phyloP scores from a whole-genome alignment of 2,329 filamentous ascomycete genomes.

The Aschersonia sp. region DNA sequence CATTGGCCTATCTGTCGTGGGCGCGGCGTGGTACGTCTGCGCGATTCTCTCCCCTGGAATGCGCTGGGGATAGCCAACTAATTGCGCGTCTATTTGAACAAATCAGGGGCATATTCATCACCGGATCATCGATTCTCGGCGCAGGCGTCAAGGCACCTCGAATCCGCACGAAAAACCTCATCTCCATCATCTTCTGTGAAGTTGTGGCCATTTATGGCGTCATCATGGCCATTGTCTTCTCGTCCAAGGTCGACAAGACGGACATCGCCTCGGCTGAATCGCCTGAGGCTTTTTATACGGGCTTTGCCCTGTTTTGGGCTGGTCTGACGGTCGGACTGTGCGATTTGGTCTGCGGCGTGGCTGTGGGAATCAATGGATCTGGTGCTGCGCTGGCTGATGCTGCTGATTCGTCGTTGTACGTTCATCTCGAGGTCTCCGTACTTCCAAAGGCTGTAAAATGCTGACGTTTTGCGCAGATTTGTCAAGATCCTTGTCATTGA shows the following conservation, averaged over 20 bases:
- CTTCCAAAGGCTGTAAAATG: not conserved
- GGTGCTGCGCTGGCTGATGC: constrained; percentile 94
- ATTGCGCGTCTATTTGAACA: not conserved
- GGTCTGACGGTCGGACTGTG: constrained; percentile 89
- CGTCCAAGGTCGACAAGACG: constrained; percentile 64
- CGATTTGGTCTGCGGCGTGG: constrained; percentile 90
- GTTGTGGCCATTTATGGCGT: constrained; percentile 99
- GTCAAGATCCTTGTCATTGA: constrained; percentile 98
- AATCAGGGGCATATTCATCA: constrained; percentile 93
- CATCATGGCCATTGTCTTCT: constrained; percentile 99
- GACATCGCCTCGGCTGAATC: constrained; percentile 52
- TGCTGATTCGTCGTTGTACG: constrained; percentile 77
- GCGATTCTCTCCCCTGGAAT: not conserved
- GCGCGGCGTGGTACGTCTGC: constrained; percentile 75
- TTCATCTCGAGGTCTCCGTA: constrained; percentile 7
- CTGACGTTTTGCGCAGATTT: constrained; percentile 46
- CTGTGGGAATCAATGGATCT: constrained; percentile 95
- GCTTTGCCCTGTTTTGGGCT: constrained; percentile 91
- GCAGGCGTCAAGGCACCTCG: constrained; percentile 92
- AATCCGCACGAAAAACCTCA: constrained; percentile 98
- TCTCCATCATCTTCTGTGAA: constrained; percentile 99
- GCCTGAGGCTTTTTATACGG: constrained; percentile 78
- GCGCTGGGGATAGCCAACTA: not conserved
- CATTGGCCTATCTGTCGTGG: constrained; percentile 90
- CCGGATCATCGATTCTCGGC: constrained; percentile 91